Evolutionary conservation across 306 rosid species (phyloP).

Genomic region (Malus sieversii): DNA sequence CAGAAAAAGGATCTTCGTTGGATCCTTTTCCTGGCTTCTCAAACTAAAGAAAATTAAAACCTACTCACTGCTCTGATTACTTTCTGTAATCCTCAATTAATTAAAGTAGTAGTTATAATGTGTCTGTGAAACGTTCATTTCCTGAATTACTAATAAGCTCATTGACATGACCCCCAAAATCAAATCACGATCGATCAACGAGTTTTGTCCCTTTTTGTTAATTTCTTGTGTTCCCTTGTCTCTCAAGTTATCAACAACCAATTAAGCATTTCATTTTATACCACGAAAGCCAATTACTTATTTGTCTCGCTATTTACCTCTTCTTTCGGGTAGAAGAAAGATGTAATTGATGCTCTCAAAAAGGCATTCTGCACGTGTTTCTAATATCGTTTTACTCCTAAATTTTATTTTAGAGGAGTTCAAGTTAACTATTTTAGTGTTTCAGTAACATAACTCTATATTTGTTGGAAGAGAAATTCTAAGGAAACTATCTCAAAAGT

Average conservation of each 20-base stretch:
- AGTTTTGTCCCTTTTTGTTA: conserved; percentile 6
- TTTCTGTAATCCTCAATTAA: background rate
- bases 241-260: background rate
- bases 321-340: background rate
- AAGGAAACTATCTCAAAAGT: too few relatives aligned
- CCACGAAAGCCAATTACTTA: background rate
- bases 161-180: background rate
- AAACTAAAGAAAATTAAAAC: background rate
- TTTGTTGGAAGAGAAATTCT: too few relatives aligned
- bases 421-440: too few relatives aligned
- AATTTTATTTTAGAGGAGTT: too few relatives aligned
- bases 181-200: conserved; percentile 4
- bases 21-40: background rate
- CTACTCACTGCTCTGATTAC: background rate
- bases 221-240: conserved; percentile 2
- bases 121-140: conserved; percentile 6
- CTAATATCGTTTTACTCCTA: too few relatives aligned
- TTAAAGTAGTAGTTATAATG: background rate
- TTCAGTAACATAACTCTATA: rapidly evolving
- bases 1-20: too few relatives aligned
- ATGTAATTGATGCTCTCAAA: too few relatives aligned
- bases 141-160: background rate
- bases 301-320: background rate
- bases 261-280: background rate
- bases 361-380: too few relatives aligned